These are phyloP conservation scores for Camelina laxa DNA, from an alignment of 345 rosid genomes.

Conservation along the genomic window DNA sequence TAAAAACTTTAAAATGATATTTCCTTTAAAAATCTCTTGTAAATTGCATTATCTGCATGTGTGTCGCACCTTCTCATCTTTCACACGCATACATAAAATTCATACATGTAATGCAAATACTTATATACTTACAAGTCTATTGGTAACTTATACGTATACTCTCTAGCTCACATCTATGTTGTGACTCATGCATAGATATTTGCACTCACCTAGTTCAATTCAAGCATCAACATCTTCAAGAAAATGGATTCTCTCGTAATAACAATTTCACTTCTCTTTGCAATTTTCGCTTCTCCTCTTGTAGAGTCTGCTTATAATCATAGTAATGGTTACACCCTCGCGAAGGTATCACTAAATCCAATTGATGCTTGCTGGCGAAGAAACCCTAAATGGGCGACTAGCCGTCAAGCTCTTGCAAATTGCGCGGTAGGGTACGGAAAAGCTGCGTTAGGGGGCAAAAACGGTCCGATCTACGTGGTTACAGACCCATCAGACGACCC, in stretches of 20 bases:
- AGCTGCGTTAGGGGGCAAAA: conserved; percentile 65
- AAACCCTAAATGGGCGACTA: conserved; percentile 64
- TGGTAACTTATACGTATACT: not conserved
- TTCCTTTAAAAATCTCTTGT: too few relatives aligned
- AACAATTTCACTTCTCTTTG: conserved; percentile 39
- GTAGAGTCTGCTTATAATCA: conserved; percentile 12
- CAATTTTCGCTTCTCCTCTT: conserved; percentile 22
- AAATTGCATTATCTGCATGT: not conserved
- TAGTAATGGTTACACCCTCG: conserved; percentile 4
- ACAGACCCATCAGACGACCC: conserved; percentile 61
- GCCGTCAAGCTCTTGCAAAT: conserved; percentile 67
- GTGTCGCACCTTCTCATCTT: not conserved
- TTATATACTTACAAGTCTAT: not conserved
- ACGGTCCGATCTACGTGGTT: conserved; percentile 69
- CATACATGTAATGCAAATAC: not conserved
- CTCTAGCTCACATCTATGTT: conserved; percentile 22
- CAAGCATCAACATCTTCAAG: conserved; percentile 19
- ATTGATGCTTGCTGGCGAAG: conserved; percentile 81
- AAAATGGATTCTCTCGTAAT: conserved; percentile 47
- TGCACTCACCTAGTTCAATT: conserved; percentile 7
- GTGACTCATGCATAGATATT: conserved; percentile 27
- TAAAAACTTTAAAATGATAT: too few relatives aligned
- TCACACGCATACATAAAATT: conserved; percentile 13
- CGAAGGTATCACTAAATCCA: conserved; percentile 45
- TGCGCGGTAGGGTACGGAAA: conserved; percentile 80